Evolutionary conservation across 371 early-diverging fungal species (phyloP), one percentile per base, ranked within the genome.

Genomic region (Rhizopus delemar): DNA sequence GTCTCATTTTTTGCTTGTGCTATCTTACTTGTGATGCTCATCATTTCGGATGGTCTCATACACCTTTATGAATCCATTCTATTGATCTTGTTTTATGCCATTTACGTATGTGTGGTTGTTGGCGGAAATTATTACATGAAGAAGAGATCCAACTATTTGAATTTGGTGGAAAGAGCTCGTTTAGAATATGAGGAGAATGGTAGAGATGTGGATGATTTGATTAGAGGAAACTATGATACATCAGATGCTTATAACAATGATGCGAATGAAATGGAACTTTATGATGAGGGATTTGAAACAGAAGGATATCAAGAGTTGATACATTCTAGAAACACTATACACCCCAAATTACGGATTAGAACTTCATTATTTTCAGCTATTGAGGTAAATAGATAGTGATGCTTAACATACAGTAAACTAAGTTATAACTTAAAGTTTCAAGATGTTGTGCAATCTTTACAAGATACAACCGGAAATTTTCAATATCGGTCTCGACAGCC

Each of bases 1-100:
- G 76, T 88, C 4, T 69, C 71, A 1, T 91, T 92, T 53, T 90
- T 92, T 53, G 78, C 78, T 4, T 69, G 85, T 46, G 83, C 91
- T 15, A 77, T 87, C n/a, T 29, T 86, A 9, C 68, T 87, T 31
- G 69, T 80, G 0, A 66, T 87, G 46, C 68, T 66, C 12, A 87
- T 89, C 49, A 75, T 88, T 3, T 68, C 79, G 3, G 86, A 89
- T 53, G 78, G 82, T 3, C 56, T 78, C 52, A 89, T 90, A 15
- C 75, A 85, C 0, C 66, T 88, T 15, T 73, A 80, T 43, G 90
- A 90, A 55, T 75, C 83, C 11, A 63, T 86, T 13, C 43, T 75
- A 3, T 68, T 89, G 33, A 70, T 86, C 0, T 38, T 75, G 0
- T 85, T 78, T 35, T 89, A 89, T 48, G 53, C 73, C 12, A 29